Percentiles rank a stretch among this genome's conserved stretches.
Evolutionary conservation across 2,329 filamentous ascomycete genomes (phyloP).

Genomic region (Sphaceloma murrayae): DNA sequence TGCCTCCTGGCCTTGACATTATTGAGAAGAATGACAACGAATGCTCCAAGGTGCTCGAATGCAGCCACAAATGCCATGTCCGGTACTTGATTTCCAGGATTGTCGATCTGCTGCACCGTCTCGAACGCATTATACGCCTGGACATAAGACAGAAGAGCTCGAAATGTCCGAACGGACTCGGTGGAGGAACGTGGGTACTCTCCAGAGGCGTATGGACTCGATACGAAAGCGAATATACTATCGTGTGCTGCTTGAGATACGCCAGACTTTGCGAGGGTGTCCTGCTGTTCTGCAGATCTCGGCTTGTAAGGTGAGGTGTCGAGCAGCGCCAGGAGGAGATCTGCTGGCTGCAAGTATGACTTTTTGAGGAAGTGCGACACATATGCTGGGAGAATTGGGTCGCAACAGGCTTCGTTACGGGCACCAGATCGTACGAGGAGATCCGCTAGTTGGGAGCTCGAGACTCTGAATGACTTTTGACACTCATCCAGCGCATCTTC

Average conservation of each 20-base stretch:
- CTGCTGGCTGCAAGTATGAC: constrained; percentile 22
- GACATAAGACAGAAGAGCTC: constrained; percentile 25
- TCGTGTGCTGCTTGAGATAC: constrained; percentile 27
- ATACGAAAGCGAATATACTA: constrained; percentile 25
- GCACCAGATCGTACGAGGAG: constrained; percentile 16
- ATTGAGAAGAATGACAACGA: constrained; percentile 26
- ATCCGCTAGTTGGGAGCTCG: constrained; percentile 10
- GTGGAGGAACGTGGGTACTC: constrained; percentile 19
- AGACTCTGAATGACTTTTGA: constrained; percentile 5
- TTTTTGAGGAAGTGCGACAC: constrained; percentile 22
- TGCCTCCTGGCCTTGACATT: constrained; percentile 18
- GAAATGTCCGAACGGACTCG: constrained; percentile 21
- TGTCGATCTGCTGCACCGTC: constrained; percentile 25
- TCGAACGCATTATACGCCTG: constrained; percentile 25
- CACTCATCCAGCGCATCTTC: constrained; percentile 16
- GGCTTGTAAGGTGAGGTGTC: constrained; percentile 22
- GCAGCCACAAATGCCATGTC: constrained; percentile 22
- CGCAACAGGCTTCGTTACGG: constrained; percentile 12
- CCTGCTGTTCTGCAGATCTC: neutral
- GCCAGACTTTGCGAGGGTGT: neutral
- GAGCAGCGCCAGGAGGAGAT: constrained; percentile 26
- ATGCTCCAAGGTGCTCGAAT: constrained; percentile 27
- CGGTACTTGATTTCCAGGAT: constrained; percentile 22
- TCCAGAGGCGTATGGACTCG: constrained; percentile 22
- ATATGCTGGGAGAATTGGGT: constrained; percentile 26